Conservation (phyloP, 2,329 filamentous ascomycete species). For the Penicillium concentricum region DNA sequence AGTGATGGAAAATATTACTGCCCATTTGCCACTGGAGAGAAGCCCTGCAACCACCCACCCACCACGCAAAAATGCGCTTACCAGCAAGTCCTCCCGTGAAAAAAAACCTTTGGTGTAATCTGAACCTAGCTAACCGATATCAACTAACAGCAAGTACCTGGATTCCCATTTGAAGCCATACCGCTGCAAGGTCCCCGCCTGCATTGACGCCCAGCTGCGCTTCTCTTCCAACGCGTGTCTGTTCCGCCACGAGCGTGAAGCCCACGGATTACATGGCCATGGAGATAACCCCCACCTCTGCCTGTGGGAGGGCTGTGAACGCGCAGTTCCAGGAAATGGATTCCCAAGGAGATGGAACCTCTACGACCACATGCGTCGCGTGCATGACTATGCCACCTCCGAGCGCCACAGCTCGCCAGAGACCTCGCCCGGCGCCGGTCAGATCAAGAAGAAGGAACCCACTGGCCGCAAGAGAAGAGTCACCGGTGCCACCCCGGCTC, state of each 20-base stretch:
- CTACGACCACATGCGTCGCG: conserved; percentile 94
- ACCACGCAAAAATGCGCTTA: conserved; percentile 99
- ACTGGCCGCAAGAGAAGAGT: conserved; percentile 41
- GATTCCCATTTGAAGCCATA: conserved; percentile 97
- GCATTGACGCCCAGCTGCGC: conserved; percentile 80
- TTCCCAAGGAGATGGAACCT: conserved; percentile 96
- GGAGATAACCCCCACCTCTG: conserved; percentile 91
- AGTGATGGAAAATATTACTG: conserved; percentile 87
- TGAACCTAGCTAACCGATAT: conserved; percentile 23
- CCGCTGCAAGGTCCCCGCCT: conserved; percentile 82
- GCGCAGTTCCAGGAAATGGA: conserved; percentile 76
- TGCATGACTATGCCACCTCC: conserved; percentile 63
- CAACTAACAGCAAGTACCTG: conserved; percentile 75
- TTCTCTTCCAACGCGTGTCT: conserved; percentile 96
- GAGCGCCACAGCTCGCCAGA: conserved; percentile 46
- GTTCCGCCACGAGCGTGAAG: conserved; percentile 91
- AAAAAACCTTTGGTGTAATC: neutral
- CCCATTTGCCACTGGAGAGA: conserved; percentile 69
- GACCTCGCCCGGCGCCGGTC: conserved; percentile 32
- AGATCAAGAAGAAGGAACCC: conserved; percentile 43
- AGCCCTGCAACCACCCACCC: conserved; percentile 81
- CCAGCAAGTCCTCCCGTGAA: conserved; percentile 65
- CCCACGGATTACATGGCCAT: conserved; percentile 92
- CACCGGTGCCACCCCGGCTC: conserved; percentile 36
- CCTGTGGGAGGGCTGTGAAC: conserved; percentile 82